phyloP scores from a whole-genome alignment of 495 filamentous ascomycete genomes.

The Xylaria nigripes region DNA sequence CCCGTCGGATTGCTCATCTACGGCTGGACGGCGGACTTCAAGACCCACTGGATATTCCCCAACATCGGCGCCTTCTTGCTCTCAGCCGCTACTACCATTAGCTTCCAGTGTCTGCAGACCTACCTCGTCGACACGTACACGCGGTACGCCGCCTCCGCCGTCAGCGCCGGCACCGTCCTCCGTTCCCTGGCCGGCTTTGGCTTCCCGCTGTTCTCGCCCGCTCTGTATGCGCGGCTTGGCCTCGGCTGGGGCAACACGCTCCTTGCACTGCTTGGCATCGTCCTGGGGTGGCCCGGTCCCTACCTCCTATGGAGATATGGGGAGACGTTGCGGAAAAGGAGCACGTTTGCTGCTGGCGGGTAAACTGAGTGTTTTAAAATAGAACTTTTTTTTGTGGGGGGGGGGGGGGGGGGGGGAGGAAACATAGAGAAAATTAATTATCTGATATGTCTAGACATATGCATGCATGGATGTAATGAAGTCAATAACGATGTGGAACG shows the following conservation, averaged over 20 bases:
- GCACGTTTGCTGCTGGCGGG: constrained; percentile 56
- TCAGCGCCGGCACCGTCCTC: constrained; percentile 59
- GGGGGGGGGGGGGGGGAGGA: too few relatives aligned
- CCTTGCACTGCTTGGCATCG: constrained; percentile 45
- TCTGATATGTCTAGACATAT: too few relatives aligned
- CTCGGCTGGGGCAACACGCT: constrained; percentile 51
- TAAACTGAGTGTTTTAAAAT: constrained; percentile 1
- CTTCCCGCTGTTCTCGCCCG: constrained; percentile 69
- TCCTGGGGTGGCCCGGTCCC: constrained; percentile 42
- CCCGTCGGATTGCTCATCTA: constrained; percentile 64
- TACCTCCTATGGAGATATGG: constrained; percentile 45
- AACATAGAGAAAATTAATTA: too few relatives aligned
- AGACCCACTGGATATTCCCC: constrained; percentile 62
- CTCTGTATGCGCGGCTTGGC: constrained; percentile 49
- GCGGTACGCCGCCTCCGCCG: constrained; percentile 63
- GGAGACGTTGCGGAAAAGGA: constrained; percentile 43
- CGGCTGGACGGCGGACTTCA: constrained; percentile 58
- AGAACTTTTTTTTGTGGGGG: too few relatives aligned
- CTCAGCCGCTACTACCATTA: constrained; percentile 49
- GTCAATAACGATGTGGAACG: too few relatives aligned
- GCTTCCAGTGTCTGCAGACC: constrained; percentile 63
- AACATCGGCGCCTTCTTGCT: constrained; percentile 61
- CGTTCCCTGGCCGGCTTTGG: constrained; percentile 62
- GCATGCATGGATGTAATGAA: too few relatives aligned
- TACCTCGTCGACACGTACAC: constrained; percentile 75